These are phyloP conservation scores for Diplodia sapinea DNA, from an alignment of 2,329 filamentous ascomycete genomes.

Conservation along the genomic window DNA sequence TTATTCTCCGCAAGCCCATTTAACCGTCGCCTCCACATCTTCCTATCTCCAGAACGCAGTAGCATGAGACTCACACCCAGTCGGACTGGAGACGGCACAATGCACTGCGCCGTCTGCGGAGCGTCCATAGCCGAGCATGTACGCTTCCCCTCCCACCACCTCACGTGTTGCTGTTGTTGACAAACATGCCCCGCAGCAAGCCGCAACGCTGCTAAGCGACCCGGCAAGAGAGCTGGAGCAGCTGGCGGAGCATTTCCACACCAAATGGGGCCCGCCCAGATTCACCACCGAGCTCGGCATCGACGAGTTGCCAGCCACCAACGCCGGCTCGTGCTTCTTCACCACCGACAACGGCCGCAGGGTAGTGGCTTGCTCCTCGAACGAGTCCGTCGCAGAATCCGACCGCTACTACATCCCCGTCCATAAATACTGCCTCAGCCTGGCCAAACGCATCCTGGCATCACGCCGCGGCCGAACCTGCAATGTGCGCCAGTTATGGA, in stretches of 20 bases:
- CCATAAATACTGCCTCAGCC: background rate
- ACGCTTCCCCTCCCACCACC: background rate
- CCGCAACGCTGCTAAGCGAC: background rate
- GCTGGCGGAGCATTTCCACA: background rate
- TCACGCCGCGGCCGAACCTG: background rate
- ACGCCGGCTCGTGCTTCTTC: background rate
- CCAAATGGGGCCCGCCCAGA: background rate
- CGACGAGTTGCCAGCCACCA: background rate
- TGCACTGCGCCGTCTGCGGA: conserved; percentile 11
- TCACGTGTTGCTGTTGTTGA: background rate
- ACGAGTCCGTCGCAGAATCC: too few relatives aligned
- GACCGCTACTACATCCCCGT: conserved; percentile 14
- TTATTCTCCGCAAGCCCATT: background rate
- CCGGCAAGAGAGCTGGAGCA: conserved; percentile 1
- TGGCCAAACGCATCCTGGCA: background rate
- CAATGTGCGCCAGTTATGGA: conserved; percentile 17
- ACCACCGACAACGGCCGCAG: background rate
- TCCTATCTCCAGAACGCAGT: background rate
- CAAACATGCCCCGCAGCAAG: background rate
- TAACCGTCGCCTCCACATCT: background rate
- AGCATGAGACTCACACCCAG: background rate
- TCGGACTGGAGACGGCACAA: background rate
- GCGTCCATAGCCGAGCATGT: background rate
- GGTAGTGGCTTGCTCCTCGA: background rate
- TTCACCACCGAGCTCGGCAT: conserved; percentile 9